These are phyloP conservation scores for Anisodus acutangulus DNA, from an alignment of 257 asterid species.

Conservation along the genomic window DNA sequence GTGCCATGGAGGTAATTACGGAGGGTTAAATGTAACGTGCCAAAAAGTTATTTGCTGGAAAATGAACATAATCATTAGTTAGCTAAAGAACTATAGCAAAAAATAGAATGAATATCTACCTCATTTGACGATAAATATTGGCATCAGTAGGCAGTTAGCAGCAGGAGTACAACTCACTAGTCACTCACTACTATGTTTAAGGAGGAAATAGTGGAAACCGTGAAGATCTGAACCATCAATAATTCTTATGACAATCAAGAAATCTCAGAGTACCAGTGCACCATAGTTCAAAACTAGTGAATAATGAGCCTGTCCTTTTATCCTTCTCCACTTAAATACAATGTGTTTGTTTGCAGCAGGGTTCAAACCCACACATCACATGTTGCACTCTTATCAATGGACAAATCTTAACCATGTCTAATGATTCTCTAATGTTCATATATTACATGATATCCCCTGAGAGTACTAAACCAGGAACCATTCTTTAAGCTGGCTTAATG, in stretches of 20 bases:
- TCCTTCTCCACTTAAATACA: not conserved
- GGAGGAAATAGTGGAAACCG: not conserved
- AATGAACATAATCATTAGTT: not conserved
- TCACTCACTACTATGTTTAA: not conserved
- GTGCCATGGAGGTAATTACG: not conserved
- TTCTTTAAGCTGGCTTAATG: constrained; percentile 12
- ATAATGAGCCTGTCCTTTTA: not conserved
- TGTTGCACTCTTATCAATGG: not conserved
- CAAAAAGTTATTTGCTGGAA: not conserved
- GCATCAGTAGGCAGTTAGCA: not conserved
- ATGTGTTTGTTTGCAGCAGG: not conserved
- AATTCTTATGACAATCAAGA: not conserved
- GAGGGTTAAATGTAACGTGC: not conserved
- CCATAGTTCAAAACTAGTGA: not conserved
- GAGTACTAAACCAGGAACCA: not conserved
- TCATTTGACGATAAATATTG: not conserved
- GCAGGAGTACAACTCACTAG: not conserved
- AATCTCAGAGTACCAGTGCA: not conserved
- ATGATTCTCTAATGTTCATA: not conserved
- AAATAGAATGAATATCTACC: not conserved
- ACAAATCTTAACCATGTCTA: not conserved
- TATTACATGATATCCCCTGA: not conserved
- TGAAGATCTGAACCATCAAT: not conserved
- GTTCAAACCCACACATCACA: not conserved
- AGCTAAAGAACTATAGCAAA: not conserved